phyloP scores from a whole-genome alignment of 2,329 filamentous ascomycete genomes.

The Ascochyta pisi region DNA sequence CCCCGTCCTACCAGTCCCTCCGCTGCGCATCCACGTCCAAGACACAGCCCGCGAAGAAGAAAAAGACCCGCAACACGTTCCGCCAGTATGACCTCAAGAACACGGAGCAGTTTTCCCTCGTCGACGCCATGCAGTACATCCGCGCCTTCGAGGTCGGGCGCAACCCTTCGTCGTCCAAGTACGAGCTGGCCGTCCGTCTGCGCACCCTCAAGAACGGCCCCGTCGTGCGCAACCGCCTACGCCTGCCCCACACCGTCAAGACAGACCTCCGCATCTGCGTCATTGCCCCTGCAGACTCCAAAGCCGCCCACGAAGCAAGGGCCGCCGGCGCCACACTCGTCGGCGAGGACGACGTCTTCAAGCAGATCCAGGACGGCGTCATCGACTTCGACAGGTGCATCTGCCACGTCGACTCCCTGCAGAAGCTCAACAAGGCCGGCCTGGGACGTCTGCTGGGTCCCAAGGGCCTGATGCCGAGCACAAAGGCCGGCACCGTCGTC shows the following conservation, averaged over 20 bases:
- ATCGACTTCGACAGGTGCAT: constrained; percentile 90
- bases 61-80: constrained; percentile 72
- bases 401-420: constrained; percentile 79
- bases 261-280: constrained; percentile 90
- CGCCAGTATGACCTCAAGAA: constrained; percentile 68
- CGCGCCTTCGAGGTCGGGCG: constrained; percentile 91
- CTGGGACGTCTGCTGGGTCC: constrained; percentile 86
- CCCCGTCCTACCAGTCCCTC: constrained; percentile 46
- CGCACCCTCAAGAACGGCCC: constrained; percentile 85
- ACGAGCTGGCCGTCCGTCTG: constrained; percentile 85
- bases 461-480: constrained; percentile 88
- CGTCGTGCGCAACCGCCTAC: constrained; percentile 84
- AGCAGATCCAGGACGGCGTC: constrained; percentile 74
- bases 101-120: constrained; percentile 77
- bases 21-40: constrained; percentile 52
- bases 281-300: constrained; percentile 83
- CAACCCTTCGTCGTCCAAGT: constrained; percentile 76
- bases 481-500: constrained; percentile 88
- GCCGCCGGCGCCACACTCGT: constrained; percentile 81
- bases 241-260: constrained; percentile 87
- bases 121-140: constrained; percentile 96
- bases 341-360: constrained; percentile 86
- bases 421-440: constrained; percentile 79
- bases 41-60: constrained; percentile 53
- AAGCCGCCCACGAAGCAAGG: constrained; percentile 74